Evolutionary conservation across 2,329 filamentous ascomycete species (phyloP), one percentile per base, ranked within the genome.

Genomic region (Colletotrichum eremochloae): DNA sequence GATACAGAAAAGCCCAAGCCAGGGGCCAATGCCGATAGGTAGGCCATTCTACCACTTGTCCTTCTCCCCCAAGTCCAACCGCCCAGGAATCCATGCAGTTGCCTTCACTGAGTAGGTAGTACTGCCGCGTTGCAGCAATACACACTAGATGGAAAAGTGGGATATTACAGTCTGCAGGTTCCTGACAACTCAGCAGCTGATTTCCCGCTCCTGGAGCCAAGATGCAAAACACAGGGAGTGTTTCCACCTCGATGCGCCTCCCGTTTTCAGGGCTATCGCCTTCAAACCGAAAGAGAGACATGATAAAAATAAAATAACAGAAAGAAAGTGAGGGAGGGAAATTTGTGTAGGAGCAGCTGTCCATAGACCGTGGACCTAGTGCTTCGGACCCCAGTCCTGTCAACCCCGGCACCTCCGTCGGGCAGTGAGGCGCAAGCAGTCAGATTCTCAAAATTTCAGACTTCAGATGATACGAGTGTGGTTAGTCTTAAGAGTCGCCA

Each of bases 101-200:
- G 44, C 60, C 55, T 29, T n/a, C n/a, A 20, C 29, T 20, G 44
- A 14, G 15, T 6, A 18, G 3, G 5, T 52, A 9, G 50, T 18
- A 29, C 50, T 52, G 33, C 36, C 24, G 9, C 9, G 36, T 44
- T 18, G 31, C 20, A 24, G 44, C n/a, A 38, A 31, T 20, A n/a
- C 18, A 42, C 40, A 44, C 20, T 46, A 50, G 31, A 24, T 18
- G 46, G 44, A 63, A 63, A 52, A n/a, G n/a, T 62, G 31, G 36
- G n/a, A 52, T 6, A 42, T 36, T 63, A n/a, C 24, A 40, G 61
- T 31, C 61, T 40, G 61, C 46, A 63, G 61, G 48, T 53, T 50
- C 24, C n/a, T 64, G 62, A 64, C 62, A 64, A 53, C 62, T 44
- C 62, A 46, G 50, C 62, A 64, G 24, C 50, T 29, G 56, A 64